Base-by-base conservation (phyloP, 1,139 yeast species). In the Blastobotrys persicus region DNA sequence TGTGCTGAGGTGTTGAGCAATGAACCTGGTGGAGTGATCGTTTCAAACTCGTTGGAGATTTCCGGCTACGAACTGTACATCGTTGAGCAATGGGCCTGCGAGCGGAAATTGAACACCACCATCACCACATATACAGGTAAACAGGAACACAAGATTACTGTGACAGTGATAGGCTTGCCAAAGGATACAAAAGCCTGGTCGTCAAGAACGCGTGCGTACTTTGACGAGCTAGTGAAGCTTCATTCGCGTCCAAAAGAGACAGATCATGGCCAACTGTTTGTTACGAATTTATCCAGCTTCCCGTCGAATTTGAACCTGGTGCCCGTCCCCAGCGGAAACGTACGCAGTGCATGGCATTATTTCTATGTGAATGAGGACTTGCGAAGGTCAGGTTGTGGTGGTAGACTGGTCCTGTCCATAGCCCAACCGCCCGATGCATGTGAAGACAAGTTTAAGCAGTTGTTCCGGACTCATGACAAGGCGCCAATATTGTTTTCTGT, bases 61-160 rank as follows among this genome's bases (percentile, higher is more conserved):
- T 46, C 51, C 1, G 98, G 98, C 0, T 88, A 85, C 63, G 98
- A 92, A 64, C 78, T 87, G 23, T 92, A 92, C 62, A 73, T 92
- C 44, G 95, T 91, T 11, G 98, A 92, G 63, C 97, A 91, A 66
- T 92, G 98, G 98, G 84, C 87, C 2, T 77, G 85, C 39, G 83
- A 82, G 50, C 72, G 98, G 37, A 76, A 78, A 48, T 71, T 81
- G 18, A 82, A 88, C 32, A 75, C 84, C 0, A 76, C 86, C 5
- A 84, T 91, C 20, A 80, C 92, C 0, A 80, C 94, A 0, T 92
- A 79, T 63, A 91, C 98, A 0, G 98, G 98, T 2, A 87, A 88
- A 61, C 67, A 78, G 7, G 73, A 74, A 23, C 87, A 88, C 57
- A 70, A 71, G 39, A 77, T 88, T 0, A 67, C 74, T 6, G 95